Evolutionary conservation across 352 stramenopile genomes (phyloP), one percentile per base, ranked within the genome.

Genomic region (Poterioochromonas sp.): DNA sequence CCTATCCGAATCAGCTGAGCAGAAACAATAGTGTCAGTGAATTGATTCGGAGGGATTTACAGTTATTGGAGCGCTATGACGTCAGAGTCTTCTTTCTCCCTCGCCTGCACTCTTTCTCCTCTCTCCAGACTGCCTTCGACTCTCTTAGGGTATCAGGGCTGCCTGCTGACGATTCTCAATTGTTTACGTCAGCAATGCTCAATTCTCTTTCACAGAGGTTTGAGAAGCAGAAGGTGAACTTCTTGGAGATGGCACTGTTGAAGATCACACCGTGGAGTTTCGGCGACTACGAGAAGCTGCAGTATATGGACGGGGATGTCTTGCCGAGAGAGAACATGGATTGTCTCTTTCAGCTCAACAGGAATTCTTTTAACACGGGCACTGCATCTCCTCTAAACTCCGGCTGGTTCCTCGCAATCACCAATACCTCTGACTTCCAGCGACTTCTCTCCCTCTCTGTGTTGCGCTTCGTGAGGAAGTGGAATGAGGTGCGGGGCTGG

Each of bases 231-330:
- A n/a, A 43, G 41, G 22, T 76, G 40, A 8, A 53, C 11, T 76
- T 76, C 51, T 1, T 1, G 8, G 44, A 60, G 22, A 64, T 76
- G 68, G 68, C 51, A 18, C n/a, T 76, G 8, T 26, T 64, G 2
- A 76, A 76, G 35, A 76, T 41, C 37, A 40, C 34, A 41, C 47
- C 68, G 1, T 76, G 29, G 22, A 39, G 51, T 26, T 64, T 76
- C 37, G 54, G 2, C 37, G 3, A 53, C 2, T 76, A 76, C n/a
- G 37, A 76, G 8, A 64, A 39, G 32, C 3, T 76, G 8, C 68
- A 76, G 40, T 76, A 54, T 35, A 29, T 76, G 1, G 68, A 76
- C 40, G 68, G 47, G 3, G 68, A 76, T 64, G 35, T 69, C 11
- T 29, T 76, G 37, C 68, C 68, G 22, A 37, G 1, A n/a, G 32